These are phyloP conservation scores for Didymella lethalis DNA, from an alignment of 2,329 filamentous ascomycete genomes.

Conservation along the genomic window DNA sequence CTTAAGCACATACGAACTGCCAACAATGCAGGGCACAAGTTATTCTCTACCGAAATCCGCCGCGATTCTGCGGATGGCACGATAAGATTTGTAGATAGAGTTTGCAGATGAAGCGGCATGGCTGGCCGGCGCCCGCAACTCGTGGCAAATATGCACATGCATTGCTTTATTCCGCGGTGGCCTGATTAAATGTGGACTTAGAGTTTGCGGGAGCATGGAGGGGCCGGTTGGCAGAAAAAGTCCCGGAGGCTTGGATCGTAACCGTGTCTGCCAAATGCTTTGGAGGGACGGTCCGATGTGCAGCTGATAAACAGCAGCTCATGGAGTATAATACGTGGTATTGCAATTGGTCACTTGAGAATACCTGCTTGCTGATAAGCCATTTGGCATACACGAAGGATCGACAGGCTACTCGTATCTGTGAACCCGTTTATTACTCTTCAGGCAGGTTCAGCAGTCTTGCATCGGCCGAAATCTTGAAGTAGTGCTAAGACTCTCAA, in stretches of 20 bases:
- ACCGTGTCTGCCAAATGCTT: constrained; percentile 1
- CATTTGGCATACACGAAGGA: background rate
- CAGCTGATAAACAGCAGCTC: background rate
- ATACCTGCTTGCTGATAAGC: background rate
- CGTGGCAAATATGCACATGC: constrained; percentile 13
- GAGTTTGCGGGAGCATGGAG: constrained; percentile 7
- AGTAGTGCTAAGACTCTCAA: background rate
- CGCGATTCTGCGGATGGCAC: constrained; percentile 2
- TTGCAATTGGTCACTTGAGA: background rate
- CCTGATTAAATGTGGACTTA: constrained; percentile 4
- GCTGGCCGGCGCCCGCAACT: constrained; percentile 14
- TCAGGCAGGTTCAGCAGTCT: background rate
- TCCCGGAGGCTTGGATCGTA: background rate
- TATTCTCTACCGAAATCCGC: constrained; percentile 7
- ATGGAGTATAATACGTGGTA: background rate
- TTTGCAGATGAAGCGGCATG: constrained; percentile 9
- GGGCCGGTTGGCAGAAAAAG: constrained; percentile 16
- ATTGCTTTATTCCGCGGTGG: constrained; percentile 4
- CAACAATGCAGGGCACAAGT: background rate
- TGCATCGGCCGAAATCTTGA: background rate
- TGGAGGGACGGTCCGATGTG: constrained; percentile 10
- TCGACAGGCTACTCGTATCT: background rate
- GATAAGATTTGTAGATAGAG: constrained; percentile 17
- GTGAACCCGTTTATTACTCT: constrained; percentile 1
- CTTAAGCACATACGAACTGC: constrained; percentile 1